Conservation (phyloP, 2,329 filamentous ascomycete genomes). For the Cercospora berteroae region DNA sequence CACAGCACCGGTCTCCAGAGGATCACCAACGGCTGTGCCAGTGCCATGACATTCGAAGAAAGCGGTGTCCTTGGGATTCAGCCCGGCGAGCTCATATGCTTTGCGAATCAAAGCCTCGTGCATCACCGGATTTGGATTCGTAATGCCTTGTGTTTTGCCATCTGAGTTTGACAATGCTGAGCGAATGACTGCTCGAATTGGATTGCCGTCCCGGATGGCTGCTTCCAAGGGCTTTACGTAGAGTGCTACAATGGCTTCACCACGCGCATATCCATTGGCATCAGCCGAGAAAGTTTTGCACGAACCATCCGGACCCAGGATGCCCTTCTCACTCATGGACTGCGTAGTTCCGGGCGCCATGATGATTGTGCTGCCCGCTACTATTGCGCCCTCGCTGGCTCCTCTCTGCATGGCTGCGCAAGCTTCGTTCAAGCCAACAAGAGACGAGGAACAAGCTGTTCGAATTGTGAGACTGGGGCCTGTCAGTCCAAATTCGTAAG, state of each 20-base stretch:
- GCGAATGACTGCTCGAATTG: constrained; percentile 12
- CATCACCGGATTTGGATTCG: constrained; percentile 1
- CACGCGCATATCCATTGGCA: background rate
- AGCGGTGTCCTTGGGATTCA: background rate
- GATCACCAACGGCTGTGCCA: background rate
- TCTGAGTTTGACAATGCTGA: background rate
- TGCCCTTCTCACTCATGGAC: background rate
- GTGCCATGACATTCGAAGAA: background rate
- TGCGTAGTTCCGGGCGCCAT: background rate
- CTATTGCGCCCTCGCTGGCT: background rate
- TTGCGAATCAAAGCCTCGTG: background rate
- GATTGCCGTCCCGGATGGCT: background rate
- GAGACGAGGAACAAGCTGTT: constrained; percentile 2
- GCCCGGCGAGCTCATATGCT: background rate
- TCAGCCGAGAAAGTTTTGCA: background rate
- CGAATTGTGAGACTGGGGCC: constrained; percentile 4
- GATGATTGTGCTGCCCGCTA: background rate
- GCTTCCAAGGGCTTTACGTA: background rate
- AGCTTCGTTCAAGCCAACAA: background rate
- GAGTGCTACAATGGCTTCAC: background rate
- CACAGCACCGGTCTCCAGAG: background rate
- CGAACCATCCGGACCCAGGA: background rate
- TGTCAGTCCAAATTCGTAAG: constrained; percentile 24
- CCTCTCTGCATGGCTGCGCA: background rate
- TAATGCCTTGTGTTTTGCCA: background rate